These are phyloP conservation scores for Lablab purpureus DNA, from an alignment of 306 rosid species.

Conservation along the genomic window DNA sequence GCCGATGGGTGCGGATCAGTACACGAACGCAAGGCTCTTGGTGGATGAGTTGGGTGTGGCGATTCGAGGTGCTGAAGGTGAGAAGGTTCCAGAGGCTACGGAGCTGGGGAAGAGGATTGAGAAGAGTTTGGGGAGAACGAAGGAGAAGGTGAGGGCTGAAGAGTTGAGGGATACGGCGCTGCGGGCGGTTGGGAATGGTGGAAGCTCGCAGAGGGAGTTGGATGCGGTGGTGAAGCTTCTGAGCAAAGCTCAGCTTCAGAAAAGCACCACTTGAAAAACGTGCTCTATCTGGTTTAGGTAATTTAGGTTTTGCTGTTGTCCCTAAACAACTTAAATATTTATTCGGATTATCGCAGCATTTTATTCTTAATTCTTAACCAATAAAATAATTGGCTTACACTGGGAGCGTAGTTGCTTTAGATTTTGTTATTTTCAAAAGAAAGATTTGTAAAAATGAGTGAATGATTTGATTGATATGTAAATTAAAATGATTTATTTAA, in stretches of 20 bases:
- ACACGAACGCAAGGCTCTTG: constrained; percentile 49
- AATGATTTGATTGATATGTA: too few species aligned
- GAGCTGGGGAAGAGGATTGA: constrained; percentile 43
- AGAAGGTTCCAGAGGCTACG: constrained; percentile 29
- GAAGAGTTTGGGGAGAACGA: neutral
- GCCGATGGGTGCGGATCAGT: constrained; percentile 65
- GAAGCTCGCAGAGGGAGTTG: constrained; percentile 53
- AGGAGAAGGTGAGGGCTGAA: constrained; percentile 43
- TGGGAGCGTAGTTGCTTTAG: too few species aligned
- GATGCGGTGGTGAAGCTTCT: constrained; percentile 47
- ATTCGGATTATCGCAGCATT: too few species aligned
- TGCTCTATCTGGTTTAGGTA: too few species aligned
- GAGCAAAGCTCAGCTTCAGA: neutral
- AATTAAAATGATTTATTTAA: too few species aligned
- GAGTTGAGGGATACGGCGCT: constrained; percentile 41
- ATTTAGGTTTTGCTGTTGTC: too few species aligned
- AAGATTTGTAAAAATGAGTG: too few species aligned
- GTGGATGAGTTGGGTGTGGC: constrained; percentile 52
- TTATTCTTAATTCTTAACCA: too few species aligned
- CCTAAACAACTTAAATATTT: too few species aligned
- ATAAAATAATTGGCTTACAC: too few species aligned
- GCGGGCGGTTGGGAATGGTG: constrained; percentile 37
- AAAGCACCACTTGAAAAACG: neutral
- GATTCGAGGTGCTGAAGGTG: constrained; percentile 49
- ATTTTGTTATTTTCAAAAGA: too few species aligned